These are phyloP conservation scores for Calonectria leucothoes DNA, from an alignment of 2,329 filamentous ascomycete species.

Conservation along the genomic window DNA sequence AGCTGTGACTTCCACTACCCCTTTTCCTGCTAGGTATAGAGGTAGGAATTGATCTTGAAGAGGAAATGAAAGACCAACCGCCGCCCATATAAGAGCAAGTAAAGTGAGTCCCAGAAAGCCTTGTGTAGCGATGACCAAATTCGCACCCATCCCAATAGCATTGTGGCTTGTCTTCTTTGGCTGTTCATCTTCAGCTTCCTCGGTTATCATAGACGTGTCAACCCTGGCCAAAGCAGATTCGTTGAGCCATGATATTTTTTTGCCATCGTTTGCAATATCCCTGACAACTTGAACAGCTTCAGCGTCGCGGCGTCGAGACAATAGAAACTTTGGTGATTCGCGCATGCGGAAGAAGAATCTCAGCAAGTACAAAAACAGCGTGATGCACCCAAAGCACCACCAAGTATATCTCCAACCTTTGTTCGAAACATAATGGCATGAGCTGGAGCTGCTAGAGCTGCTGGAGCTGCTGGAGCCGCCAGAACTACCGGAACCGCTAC, in stretches of 20 bases:
- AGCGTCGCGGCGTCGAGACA: background rate
- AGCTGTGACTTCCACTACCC: background rate
- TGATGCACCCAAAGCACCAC: background rate
- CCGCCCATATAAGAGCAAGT: background rate
- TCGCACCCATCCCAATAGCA: background rate
- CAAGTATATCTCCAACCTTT: constrained; percentile 1
- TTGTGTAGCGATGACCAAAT: background rate
- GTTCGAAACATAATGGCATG: background rate
- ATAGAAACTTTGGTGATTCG: background rate
- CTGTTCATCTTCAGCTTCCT: background rate
- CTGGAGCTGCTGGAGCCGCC: background rate
- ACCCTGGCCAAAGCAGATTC: background rate
- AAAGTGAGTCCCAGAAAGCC: background rate
- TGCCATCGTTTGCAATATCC: background rate
- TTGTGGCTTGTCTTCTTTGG: background rate
- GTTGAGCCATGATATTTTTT: background rate
- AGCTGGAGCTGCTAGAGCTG: background rate
- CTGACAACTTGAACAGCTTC: background rate
- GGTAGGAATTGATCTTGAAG: background rate
- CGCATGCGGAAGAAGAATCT: background rate
- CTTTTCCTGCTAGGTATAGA: background rate
- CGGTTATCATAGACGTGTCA: background rate
- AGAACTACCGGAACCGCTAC: background rate
- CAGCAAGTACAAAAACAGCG: background rate
- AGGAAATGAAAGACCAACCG: background rate